Base-by-base conservation (phyloP, 805 yeast species). In the Lachancea dasiensis region DNA sequence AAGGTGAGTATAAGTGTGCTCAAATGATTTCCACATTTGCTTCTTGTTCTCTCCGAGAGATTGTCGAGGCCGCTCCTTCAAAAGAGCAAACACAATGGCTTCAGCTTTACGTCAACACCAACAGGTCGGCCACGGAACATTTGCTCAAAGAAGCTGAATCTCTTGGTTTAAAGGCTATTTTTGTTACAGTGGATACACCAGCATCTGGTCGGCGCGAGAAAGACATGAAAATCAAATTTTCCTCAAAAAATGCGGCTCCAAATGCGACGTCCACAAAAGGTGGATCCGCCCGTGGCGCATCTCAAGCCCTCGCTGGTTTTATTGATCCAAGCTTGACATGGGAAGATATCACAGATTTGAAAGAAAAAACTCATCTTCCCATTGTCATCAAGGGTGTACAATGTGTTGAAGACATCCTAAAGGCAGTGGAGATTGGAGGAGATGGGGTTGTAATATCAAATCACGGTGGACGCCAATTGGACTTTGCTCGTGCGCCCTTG, bases 1-100 rank as follows among this genome's bases (percentile, higher is more conserved):
- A 72, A 40, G 81, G 83, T 39, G 76, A 68, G 30, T 68, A 79
- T 22, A 77, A 82, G 40, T 52, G 58, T 9, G 57, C 61, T 6
- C 97, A 89, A 61, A 89, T 89, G 97, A 80, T 89, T 40, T 89
- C 96, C 4, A 89, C 95, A 1, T 68, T 86, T 50, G 90, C 97
- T 1, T 83, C 95, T 5, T 85, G 87, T 57, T 78, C 95, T 2
- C 72, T 86, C 46, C 92, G 86, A 49, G 97, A 87, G 57, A 83
- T 87, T 44, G 75, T 81, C 3, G 86, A 75, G 41, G 84, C 80
- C 4, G 79, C 81, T 21, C 63, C 62, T 1, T 76, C 73, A 10
- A 69, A 69, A 26, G 51, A 51, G 10, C 95, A 87, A 57, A 69
- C 80, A 6, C 89, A 85, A 56, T 87, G 96, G 96, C 77, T 77